Base-by-base conservation (phyloP, 805 yeast genomes). In the Ogataea siamensis region DNA sequence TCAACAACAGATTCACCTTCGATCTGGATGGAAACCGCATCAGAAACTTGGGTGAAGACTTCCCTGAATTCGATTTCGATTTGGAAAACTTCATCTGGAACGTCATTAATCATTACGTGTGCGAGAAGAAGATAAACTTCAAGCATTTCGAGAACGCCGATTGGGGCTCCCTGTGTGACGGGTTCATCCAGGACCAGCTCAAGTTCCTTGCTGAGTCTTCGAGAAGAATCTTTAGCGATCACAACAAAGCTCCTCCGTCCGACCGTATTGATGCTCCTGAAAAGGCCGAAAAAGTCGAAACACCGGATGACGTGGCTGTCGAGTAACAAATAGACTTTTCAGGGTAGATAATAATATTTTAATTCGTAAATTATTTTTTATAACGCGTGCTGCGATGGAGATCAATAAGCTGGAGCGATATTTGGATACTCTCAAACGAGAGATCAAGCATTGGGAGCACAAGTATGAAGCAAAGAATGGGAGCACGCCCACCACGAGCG, bases 361-460 rank as follows among this genome's bases (percentile, higher is more conserved):
- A 28, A 19, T 28, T 31, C 16, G 22, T 37, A 16, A 30, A 10
- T 14, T 25, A 19, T 24, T 19, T 23, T 16, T 21, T 27, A 28
- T 28, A 23, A 25, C 41, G 41, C 37, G 37, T 38, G n/a, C n/a
- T 33, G 27, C 39, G 24, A 38, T 35, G 34, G 53, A 49, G 43
- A 32, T 49, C 6, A 15, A 18, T n/a, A 40, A 44, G 28, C 36
- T 53, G 12, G 47, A 49, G 29, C 35, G 34, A 20, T 43, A 47
- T 34, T 9, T 50, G 30, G 22, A 34, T 3, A 9, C 43, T 33
- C 49, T 76, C 22, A 72, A 71, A 45, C 45, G 58, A 6, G 70
- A 68, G 39, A 62, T 78, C 37, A 79, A 79, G 47, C 53, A 54
- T 7, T 79, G 84, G 83, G 84, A 79, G 44, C 66, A 70, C 29